Percentiles rank a stretch among this genome's conserved stretches.
phyloP scores from a whole-genome alignment of 306 rosid species.

The Parietaria judaica region DNA sequence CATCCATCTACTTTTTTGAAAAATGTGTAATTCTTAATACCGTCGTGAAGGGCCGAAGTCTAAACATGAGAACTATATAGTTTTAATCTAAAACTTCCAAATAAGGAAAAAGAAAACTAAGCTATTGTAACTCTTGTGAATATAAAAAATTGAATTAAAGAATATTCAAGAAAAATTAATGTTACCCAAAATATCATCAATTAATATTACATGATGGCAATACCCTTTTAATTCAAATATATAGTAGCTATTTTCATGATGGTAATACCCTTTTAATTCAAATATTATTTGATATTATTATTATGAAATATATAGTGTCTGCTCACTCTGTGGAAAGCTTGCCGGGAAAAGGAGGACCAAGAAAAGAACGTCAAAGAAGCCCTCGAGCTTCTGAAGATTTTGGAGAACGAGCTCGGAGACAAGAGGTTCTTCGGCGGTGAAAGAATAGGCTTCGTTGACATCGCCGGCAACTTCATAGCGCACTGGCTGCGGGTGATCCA shows the following conservation, averaged over 20 bases:
- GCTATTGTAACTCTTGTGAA: too few relatives aligned
- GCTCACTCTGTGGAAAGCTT: slow-evolving; percentile 19
- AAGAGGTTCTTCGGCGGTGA: slow-evolving; percentile 57
- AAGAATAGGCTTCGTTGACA: slow-evolving; percentile 39
- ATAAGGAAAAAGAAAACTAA: too few relatives aligned
- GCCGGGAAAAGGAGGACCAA: slow-evolving; percentile 18
- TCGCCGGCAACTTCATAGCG: slow-evolving; percentile 31
- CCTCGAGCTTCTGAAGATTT: slow-evolving; percentile 19
- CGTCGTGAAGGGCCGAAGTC: background rate
- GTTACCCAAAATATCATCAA: too few relatives aligned
- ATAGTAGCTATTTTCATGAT: too few relatives aligned
- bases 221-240: too few relatives aligned
- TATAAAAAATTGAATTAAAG: too few relatives aligned
- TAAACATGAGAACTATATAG: background rate
- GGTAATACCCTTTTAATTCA: too few relatives aligned
- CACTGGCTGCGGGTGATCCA: slow-evolving; percentile 37
- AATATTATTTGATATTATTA: too few relatives aligned
- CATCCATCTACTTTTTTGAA: too few relatives aligned
- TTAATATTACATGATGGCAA: too few relatives aligned
- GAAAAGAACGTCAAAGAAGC: slow-evolving; percentile 31
- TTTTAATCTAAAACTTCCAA: background rate
- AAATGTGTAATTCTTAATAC: too few relatives aligned
- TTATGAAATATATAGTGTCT: slow-evolving; percentile 14
- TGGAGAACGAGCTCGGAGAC: slow-evolving; percentile 45
- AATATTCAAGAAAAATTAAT: too few relatives aligned